Evolutionary conservation across 2,329 filamentous ascomycete species (phyloP).

Genomic region (Penicillium italicum): DNA sequence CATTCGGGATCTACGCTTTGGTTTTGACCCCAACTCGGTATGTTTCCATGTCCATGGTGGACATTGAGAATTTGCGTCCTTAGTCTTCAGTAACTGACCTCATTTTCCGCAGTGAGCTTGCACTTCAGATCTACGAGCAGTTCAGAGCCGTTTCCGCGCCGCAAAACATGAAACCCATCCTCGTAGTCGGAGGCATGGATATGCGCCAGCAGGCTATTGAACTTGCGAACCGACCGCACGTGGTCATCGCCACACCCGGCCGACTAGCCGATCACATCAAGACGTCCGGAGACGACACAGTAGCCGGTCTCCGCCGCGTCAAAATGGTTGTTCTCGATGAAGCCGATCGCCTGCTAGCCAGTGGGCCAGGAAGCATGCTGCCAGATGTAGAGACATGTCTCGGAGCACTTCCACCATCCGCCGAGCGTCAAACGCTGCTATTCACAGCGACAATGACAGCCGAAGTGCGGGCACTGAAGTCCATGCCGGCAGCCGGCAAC

Average conservation of each 20-base stretch:
- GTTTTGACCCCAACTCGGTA: conserved; percentile 83
- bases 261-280: conserved; percentile 90
- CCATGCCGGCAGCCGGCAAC: conserved; percentile 64
- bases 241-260: conserved; percentile 92
- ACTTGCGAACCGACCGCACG: conserved; percentile 75
- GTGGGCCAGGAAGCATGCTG: conserved; percentile 80
- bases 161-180: conserved; percentile 77
- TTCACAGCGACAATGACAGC: conserved; percentile 96
- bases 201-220: conserved; percentile 88
- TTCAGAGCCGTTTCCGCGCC: conserved; percentile 87
- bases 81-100: background rate
- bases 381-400: conserved; percentile 89
- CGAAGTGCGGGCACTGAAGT: conserved; percentile 82
- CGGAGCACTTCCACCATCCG: conserved; percentile 70
- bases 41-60: conserved; percentile 6
- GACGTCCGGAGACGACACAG: conserved; percentile 85
- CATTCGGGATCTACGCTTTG: conserved; percentile 83
- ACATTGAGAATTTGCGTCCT: background rate
- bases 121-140: conserved; percentile 94
- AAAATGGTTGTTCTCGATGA: conserved; percentile 91
- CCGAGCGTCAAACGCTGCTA: conserved; percentile 82
- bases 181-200: conserved; percentile 90
- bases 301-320: conserved; percentile 73
- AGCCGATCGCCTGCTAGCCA: conserved; percentile 80
- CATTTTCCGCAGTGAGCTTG: conserved; percentile 67